Percentiles rank a stretch among this genome's conserved stretches.
Conservation (phyloP, 148 eudicot species). For the Drosera capensis region DNA sequence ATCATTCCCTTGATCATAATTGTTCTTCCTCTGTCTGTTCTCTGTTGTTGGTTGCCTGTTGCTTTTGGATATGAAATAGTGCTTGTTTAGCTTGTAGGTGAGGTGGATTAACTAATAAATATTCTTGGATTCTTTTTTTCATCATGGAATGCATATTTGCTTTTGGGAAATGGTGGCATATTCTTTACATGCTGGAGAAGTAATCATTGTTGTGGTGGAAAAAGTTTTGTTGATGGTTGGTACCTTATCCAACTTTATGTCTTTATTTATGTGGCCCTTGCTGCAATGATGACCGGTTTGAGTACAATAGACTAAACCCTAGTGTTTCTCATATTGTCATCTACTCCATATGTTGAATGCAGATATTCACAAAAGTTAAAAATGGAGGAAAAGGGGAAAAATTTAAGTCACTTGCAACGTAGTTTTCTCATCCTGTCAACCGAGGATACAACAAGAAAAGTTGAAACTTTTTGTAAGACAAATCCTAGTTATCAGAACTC, state of each 20-base stretch:
- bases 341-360: no score
- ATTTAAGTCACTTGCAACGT: no score
- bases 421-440: no score
- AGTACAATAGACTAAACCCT: no score
- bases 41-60: constrained; percentile 13
- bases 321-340: no score
- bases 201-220: not conserved
- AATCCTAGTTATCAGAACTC: no score
- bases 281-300: not conserved
- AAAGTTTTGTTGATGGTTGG: not conserved
- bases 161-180: constrained; percentile 9
- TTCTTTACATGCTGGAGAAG: not conserved
- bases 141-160: not conserved
- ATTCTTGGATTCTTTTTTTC: constrained; percentile 6
- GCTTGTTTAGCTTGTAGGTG: no score
- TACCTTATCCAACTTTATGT: not conserved
- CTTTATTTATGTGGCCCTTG: constrained; percentile 2
- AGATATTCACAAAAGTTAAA: no score
- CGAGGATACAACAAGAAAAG: no score
- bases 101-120: no score
- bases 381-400: no score
- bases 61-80: constrained; percentile 21
- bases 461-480: no score
- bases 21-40: constrained; percentile 2
- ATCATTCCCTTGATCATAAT: constrained; percentile 5